Percentiles rank a stretch among this genome's conserved stretches.
Conservation (phyloP, 2,329 filamentous ascomycete genomes). For the Alternaria arbusti region DNA sequence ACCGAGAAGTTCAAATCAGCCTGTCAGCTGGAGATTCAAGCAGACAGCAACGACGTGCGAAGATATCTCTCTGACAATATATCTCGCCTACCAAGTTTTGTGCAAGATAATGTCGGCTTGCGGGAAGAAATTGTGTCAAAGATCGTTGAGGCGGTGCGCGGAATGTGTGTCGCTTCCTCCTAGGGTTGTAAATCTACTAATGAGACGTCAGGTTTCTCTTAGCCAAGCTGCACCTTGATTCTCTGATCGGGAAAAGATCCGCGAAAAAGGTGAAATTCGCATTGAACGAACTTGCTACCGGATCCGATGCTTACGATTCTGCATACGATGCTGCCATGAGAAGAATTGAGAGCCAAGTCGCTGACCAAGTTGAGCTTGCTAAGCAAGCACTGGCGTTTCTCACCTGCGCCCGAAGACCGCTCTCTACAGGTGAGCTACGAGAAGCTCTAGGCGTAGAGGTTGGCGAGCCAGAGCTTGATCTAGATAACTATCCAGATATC, state of each 20-base stretch:
- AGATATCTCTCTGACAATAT: background rate
- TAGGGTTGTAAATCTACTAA: no score
- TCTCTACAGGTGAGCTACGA: no score
- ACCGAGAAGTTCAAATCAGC: background rate
- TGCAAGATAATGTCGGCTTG: no score
- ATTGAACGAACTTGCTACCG: background rate
- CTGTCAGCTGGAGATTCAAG: background rate
- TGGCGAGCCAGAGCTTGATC: slow-evolving; percentile 5
- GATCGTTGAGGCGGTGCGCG: no score
- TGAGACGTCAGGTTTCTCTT: background rate
- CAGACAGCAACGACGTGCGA: background rate
- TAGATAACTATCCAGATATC: slow-evolving; percentile 16
- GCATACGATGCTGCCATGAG: no score
- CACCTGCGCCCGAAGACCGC: no score
- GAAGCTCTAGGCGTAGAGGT: background rate
- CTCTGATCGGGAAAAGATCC: background rate
- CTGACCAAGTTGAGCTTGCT: no score
- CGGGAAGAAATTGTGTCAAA: no score
- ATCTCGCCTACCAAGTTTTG: background rate
- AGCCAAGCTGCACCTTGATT: background rate
- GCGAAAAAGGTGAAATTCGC: no score
- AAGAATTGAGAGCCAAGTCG: no score
- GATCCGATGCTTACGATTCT: background rate
- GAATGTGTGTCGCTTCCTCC: no score
- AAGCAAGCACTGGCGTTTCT: no score